Evolutionary conservation across 2,329 filamentous ascomycete species (phyloP).

Genomic region (Emmonsia crescens): DNA sequence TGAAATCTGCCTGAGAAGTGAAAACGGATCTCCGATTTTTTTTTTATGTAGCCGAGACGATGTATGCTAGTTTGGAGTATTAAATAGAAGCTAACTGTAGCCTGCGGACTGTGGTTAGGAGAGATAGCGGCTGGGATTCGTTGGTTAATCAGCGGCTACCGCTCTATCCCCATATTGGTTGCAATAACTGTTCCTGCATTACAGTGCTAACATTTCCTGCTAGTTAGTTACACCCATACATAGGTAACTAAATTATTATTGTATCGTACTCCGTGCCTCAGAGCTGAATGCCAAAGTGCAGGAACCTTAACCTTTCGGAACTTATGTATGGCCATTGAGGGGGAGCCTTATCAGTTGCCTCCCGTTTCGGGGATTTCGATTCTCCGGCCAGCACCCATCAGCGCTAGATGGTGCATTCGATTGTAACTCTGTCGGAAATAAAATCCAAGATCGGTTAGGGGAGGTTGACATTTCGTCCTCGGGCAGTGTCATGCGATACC

Average conservation of each 20-base stretch:
- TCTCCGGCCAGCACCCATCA: background rate
- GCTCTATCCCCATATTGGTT: background rate
- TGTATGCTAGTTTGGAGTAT: background rate
- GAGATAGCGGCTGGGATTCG: background rate
- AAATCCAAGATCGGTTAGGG: background rate
- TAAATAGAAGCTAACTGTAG: too few relatives aligned
- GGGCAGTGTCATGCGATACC: background rate
- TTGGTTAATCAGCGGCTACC: background rate
- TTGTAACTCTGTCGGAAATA: background rate
- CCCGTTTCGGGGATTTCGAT: background rate
- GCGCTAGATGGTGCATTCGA: background rate
- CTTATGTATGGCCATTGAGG: background rate
- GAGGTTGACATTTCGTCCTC: background rate
- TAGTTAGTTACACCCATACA: too few relatives aligned
- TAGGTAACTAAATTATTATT: background rate
- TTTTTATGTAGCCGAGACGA: background rate
- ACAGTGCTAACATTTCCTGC: background rate
- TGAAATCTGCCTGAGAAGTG: background rate
- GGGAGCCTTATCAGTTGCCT: background rate
- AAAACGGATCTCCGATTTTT: background rate
- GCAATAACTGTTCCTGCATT: background rate
- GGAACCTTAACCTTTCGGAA: background rate
- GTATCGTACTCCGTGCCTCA: background rate
- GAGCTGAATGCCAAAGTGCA: background rate
- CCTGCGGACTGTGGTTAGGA: background rate